Evolutionary conservation across 352 stramenopile genomes (phyloP), one percentile per base, ranked within the genome.

Genomic region (Globisporangium cylindrosporum): DNA sequence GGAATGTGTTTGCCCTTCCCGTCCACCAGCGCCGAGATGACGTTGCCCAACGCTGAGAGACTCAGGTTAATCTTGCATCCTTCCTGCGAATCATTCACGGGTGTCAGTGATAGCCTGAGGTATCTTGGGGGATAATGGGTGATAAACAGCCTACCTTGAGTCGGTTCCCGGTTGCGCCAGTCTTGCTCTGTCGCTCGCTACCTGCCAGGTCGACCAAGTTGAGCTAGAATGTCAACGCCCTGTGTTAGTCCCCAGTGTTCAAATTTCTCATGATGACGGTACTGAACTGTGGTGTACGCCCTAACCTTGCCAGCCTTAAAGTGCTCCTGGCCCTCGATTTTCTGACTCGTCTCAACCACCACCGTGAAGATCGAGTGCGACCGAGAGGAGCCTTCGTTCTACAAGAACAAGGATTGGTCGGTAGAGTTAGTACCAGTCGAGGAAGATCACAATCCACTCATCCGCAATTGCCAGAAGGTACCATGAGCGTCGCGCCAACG

Each of bases 331-430:
- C 76, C 82, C 12, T 74, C 82, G 27, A 92, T 78, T 57, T 92
- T 95, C 69, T 95, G 80, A 43, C 81, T 91, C 15, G 84, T 89
- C 70, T 96, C 85, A 5, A 96, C 82, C 2, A 92, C 81, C 6
- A 96, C 78, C 15, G 87, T 92, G 70, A 96, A 96, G 38, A 96
- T 96, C 14, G 85, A 94, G 70, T 96, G 88, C 20, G 87, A 95
- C 20, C 87, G 82, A 0, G 85, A 93, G 10, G 85, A 94, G 3
- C 82, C 81, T 82, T 93, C 84, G 62, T 95, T 95, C 18, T 65
- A 34, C 15, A 54, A 29, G n/a, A 55, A 18, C 48, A 29, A n/a
- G 4, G 25, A 15, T 29, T 15, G 34, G 9, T 12, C 8, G 34
- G 5, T 8, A 12, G 34, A 38, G 34, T 38, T 38, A 38, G 34